Percentiles rank a stretch among this genome's conserved stretches.
Conservation (phyloP, 306 rosid species). For the Acacia confusa region DNA sequence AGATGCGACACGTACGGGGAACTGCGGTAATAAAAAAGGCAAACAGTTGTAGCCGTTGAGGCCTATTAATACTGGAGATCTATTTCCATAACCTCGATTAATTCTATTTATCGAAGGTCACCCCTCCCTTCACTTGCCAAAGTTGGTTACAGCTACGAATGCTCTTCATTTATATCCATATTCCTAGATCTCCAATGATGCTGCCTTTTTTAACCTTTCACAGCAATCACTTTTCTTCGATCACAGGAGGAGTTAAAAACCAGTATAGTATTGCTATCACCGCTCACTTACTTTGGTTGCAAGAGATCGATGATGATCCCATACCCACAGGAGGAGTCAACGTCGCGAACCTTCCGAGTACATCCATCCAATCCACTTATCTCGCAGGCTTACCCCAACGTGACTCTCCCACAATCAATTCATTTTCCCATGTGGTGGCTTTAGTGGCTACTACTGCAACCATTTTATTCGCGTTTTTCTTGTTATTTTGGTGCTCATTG, state of each 20-base stretch:
- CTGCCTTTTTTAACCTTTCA: too few relatives aligned
- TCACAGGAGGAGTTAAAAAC: background rate
- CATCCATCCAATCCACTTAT: slow-evolving; percentile 7
- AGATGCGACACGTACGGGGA: background rate
- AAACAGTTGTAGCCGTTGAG: slow-evolving; percentile 3
- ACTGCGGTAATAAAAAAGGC: background rate
- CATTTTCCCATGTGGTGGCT: background rate
- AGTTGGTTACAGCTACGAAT: too few relatives aligned
- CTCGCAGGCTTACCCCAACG: background rate
- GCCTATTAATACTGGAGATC: background rate
- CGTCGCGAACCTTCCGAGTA: slow-evolving; percentile 10
- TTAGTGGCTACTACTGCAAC: background rate
- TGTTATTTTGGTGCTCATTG: too few relatives aligned
- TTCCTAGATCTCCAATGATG: background rate
- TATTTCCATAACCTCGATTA: background rate
- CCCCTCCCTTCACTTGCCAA: too few relatives aligned
- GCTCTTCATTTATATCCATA: background rate
- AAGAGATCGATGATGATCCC: slow-evolving; percentile 11
- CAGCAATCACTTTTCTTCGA: too few relatives aligned
- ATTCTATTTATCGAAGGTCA: background rate
- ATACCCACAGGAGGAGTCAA: slow-evolving; percentile 5
- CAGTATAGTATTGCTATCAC: background rate
- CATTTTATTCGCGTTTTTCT: background rate
- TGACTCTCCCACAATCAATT: background rate
- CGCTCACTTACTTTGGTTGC: background rate